Evolutionary conservation across 2,329 filamentous ascomycete species (phyloP).

Genomic region (Elsinoe ampelina): DNA sequence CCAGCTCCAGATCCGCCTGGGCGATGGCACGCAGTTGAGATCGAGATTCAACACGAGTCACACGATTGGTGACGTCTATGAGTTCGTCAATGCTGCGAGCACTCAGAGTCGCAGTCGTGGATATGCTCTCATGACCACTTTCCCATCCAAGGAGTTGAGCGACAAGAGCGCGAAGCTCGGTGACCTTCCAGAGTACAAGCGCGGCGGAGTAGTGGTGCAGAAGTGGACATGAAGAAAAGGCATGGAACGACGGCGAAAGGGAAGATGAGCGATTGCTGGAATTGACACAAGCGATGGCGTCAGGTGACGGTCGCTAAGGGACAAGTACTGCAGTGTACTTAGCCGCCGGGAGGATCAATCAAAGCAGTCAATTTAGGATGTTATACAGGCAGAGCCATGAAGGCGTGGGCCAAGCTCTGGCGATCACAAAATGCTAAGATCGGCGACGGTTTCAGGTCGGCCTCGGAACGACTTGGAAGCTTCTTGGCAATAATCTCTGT

Average conservation of each 20-base stretch:
- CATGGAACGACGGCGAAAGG: not conserved
- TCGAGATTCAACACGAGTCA: conserved; percentile 73
- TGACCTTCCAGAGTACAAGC: conserved; percentile 42
- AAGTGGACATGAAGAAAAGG: conserved; percentile 37
- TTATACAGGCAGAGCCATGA: not conserved
- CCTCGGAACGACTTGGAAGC: not conserved
- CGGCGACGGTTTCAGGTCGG: not conserved
- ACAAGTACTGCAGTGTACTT: conserved; percentile 1
- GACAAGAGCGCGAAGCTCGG: conserved; percentile 48
- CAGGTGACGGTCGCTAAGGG: not conserved
- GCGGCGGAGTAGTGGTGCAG: conserved; percentile 47
- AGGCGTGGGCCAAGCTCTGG: not conserved
- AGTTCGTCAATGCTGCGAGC: conserved; percentile 59
- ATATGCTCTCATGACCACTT: conserved; percentile 73
- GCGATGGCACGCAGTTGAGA: conserved; percentile 66
- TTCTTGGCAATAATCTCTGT: not conserved
- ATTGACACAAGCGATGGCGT: not conserved
- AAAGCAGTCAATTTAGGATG: not conserved
- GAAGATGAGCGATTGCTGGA: not conserved
- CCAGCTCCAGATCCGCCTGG: conserved; percentile 66
- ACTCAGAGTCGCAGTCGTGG: conserved; percentile 47
- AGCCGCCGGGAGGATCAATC: not conserved
- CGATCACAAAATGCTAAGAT: conserved; percentile 1
- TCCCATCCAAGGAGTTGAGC: conserved; percentile 70
- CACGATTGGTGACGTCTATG: conserved; percentile 68